Evolutionary conservation across 495 filamentous ascomycete genomes (phyloP).

Genomic region (Trichocladium uniseriatum): DNA sequence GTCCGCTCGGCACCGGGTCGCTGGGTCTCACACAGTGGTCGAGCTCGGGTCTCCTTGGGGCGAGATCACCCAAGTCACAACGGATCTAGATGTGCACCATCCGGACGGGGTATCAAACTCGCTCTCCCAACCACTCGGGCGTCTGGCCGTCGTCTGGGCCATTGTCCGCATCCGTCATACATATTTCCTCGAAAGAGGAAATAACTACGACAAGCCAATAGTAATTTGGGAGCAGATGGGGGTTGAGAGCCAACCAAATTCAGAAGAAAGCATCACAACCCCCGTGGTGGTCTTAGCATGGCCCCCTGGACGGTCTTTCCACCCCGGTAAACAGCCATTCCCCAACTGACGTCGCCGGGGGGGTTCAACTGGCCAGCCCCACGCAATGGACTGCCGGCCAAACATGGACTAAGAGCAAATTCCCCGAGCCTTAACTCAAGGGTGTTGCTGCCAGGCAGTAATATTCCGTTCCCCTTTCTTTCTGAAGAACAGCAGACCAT

Average conservation of each 20-base stretch:
- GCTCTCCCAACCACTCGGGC: too few species aligned
- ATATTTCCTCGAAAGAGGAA: slow-evolving; percentile 1
- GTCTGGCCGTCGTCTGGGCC: too few species aligned
- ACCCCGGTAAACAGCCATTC: slow-evolving; percentile 18
- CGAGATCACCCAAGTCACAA: slow-evolving; percentile 11
- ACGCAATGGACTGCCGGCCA: not conserved
- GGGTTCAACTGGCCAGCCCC: too few species aligned
- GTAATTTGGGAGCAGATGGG: not conserved
- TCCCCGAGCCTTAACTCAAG: not conserved
- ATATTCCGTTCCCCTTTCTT: not conserved
- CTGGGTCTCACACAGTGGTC: slow-evolving; percentile 13
- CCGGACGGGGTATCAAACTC: too few species aligned
- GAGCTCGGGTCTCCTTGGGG: not conserved
- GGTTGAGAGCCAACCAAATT: slow-evolving; percentile 19
- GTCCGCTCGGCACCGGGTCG: slow-evolving; percentile 16
- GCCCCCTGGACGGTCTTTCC: slow-evolving; percentile 15
- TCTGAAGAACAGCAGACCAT: not conserved
- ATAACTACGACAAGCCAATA: slow-evolving; percentile 5
- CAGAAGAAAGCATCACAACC: slow-evolving; percentile 16
- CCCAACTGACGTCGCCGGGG: not conserved
- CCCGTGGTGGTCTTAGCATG: slow-evolving; percentile 21
- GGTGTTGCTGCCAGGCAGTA: not conserved
- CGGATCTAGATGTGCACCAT: too few species aligned
- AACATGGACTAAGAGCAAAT: not conserved
- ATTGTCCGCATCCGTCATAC: slow-evolving; percentile 2